These are phyloP conservation scores for Sphaerostilbella broomeana DNA, from an alignment of 2,329 filamentous ascomycete species.

Conservation along the genomic window DNA sequence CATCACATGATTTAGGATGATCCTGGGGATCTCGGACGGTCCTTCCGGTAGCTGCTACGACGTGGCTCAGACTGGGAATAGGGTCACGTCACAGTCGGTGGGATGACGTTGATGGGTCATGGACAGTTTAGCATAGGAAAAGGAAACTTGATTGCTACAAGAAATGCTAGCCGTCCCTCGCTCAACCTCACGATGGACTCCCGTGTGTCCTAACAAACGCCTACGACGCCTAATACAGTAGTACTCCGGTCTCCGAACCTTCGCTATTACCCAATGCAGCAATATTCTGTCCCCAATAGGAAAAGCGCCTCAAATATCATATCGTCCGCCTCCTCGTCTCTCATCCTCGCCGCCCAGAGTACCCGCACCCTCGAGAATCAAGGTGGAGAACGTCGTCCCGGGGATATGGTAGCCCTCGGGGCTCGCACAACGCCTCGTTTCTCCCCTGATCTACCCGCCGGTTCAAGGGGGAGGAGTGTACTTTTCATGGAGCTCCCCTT, in stretches of 20 bases:
- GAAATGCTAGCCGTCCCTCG: constrained; percentile 6
- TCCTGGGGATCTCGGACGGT: neutral
- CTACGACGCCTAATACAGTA: constrained; percentile 19
- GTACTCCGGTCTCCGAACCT: constrained; percentile 12
- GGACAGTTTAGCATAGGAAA: too few species aligned
- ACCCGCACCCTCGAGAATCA: constrained; percentile 1
- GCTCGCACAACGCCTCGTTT: constrained; percentile 20
- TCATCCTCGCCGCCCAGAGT: neutral
- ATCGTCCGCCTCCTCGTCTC: constrained; percentile 4
- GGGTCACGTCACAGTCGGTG: too few species aligned
- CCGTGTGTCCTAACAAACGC: constrained; percentile 18
- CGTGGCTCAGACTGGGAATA: too few species aligned
- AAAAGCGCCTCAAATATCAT: constrained; percentile 22
- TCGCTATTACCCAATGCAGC: constrained; percentile 26
- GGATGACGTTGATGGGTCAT: too few species aligned
- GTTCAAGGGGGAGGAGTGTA: constrained; percentile 35
- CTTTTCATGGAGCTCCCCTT: constrained; percentile 34
- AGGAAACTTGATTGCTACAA: constrained; percentile 10
- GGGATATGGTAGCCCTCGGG: constrained; percentile 19
- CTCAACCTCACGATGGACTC: constrained; percentile 10
- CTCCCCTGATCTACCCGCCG: constrained; percentile 21
- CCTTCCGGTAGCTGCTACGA: too few species aligned
- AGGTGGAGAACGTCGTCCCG: constrained; percentile 3
- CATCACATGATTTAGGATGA: constrained; percentile 13
- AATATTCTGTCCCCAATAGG: constrained; percentile 26